These are phyloP conservation scores for Papiliotrema fonsecae DNA, from an alignment of 1,284 basidiomycete genomes.

Conservation along the genomic window DNA sequence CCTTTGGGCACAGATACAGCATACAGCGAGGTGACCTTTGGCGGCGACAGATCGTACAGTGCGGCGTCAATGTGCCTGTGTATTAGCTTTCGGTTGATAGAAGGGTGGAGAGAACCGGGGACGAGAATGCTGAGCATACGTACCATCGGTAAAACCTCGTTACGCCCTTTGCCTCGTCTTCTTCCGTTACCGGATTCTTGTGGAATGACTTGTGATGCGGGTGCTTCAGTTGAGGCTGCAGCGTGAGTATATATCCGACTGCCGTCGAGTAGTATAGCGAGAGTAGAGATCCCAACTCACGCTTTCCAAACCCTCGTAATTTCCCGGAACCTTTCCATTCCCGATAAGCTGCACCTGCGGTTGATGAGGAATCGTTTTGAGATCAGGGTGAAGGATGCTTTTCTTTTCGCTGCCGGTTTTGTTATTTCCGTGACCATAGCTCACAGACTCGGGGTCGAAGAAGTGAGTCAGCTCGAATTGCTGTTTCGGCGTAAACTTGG, in stretches of 20 bases:
- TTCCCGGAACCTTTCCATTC: conserved; percentile 61
- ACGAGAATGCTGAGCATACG: no score
- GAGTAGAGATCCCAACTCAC: conserved; percentile 42
- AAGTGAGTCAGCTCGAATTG: conserved; percentile 79
- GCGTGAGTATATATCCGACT: neutral
- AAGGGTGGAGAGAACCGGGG: neutral
- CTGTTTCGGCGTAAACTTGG: conserved; percentile 67
- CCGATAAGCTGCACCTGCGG: conserved; percentile 84
- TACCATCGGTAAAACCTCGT: conserved; percentile 84
- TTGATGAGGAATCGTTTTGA: conserved; percentile 78
- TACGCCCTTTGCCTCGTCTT: conserved; percentile 67
- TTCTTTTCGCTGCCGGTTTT: conserved; percentile 66
- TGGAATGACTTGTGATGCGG: conserved; percentile 87
- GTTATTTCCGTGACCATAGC: conserved; percentile 78
- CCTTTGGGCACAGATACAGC: conserved; percentile 71
- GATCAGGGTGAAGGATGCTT: conserved; percentile 74
- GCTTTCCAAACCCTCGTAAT: conserved; percentile 70
- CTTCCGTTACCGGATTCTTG: conserved; percentile 68
- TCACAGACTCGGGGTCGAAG: conserved; percentile 67
- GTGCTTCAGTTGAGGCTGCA: conserved; percentile 56
- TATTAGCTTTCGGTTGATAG: neutral
- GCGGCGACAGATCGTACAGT: conserved; percentile 78
- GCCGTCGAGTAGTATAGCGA: neutral
- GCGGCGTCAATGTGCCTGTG: conserved; percentile 81
- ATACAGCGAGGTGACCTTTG: conserved; percentile 83